These are phyloP conservation scores for Pontederia paniculata DNA, from an alignment of 176 grass and related monocot genomes.

Conservation along the genomic window DNA sequence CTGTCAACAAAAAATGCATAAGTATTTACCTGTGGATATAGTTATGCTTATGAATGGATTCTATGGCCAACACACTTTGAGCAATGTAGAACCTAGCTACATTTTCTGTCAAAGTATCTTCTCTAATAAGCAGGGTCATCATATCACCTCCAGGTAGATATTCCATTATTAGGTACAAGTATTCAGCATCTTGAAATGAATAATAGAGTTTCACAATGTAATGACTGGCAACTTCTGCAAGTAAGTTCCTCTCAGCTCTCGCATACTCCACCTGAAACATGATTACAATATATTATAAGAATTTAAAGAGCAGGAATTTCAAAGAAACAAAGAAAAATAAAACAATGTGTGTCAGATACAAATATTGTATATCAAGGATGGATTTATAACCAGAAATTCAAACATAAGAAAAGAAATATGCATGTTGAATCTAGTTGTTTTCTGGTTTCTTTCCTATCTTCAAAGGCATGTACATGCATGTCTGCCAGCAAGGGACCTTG, in stretches of 20 bases:
- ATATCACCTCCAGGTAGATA: slow-evolving; percentile 79
- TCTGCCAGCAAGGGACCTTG: no score
- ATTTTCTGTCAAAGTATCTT: slow-evolving; percentile 52
- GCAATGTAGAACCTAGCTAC: slow-evolving; percentile 70
- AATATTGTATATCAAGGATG: no score
- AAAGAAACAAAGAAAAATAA: neutral
- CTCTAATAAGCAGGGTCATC: slow-evolving; percentile 65
- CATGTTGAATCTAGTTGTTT: no score
- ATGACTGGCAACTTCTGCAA: slow-evolving; percentile 70
- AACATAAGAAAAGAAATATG: no score
- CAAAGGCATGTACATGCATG: no score
- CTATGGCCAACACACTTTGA: slow-evolving; percentile 63
- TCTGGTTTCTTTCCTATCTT: no score
- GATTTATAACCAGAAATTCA: no score
- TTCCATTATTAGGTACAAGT: slow-evolving; percentile 80
- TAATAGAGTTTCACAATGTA: slow-evolving; percentile 68
- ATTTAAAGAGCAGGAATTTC: neutral
- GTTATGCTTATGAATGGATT: slow-evolving; percentile 85
- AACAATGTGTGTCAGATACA: no score
- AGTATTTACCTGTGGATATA: slow-evolving; percentile 64
- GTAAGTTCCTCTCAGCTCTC: slow-evolving; percentile 64
- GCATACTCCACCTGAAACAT: slow-evolving; percentile 67
- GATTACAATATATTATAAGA: slow-evolving; percentile 13
- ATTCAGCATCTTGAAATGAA: slow-evolving; percentile 74
- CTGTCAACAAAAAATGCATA: neutral